Base-by-base conservation (phyloP, 768 basidiomycete genomes). In the Panellus pusillus region DNA sequence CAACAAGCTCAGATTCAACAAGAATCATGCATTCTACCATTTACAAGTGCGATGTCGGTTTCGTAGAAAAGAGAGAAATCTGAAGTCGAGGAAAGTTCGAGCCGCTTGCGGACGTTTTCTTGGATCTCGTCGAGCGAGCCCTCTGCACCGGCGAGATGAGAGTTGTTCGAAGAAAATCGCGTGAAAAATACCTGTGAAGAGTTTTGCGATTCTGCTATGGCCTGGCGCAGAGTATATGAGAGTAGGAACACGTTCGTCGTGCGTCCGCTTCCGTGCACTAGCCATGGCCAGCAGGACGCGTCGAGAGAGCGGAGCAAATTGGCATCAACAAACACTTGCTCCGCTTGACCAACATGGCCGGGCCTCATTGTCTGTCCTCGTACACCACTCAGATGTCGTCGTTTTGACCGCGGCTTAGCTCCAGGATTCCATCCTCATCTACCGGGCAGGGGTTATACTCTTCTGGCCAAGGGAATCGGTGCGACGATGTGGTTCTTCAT, bases 401-500 rank as follows among this genome's bases (percentile, higher is more conserved):
- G 8, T 28, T 43, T 52, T 51, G 41, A 46, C 19, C 42, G 49
- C 39, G 20, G 58, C 36, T 52, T 52, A 85, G 86, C 77, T 63
- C 72, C 86, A 72, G 94, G 93, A 61, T 96, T 96, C 65, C 80
- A 93, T 69, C 93, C 93, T 36, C 93, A 93, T 68, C 78, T 93
- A 27, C 91, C 93, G 9, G 83, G 87, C 12, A 77, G 83, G 64
- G 82, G 77, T 64, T 84, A 93, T 71, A 82, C 80, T 54, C 83
- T 92, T 68, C 78, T 95, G 28, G 81, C 89, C 24, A 94, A 93
- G 72, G 84, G 83, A 55, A 76, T 97, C 41, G 94, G 94, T 44
- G 94, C 93, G 31, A 82, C 85, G 20, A 96, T 97, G 94, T 97
- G 94, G 94, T 96, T 96, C 83, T 97, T 94, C 78, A 93, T 97